Evolutionary conservation across 768 basidiomycete species (phyloP), one percentile per base, ranked within the genome.

Genomic region (Hygrophoropsis aurantiaca): DNA sequence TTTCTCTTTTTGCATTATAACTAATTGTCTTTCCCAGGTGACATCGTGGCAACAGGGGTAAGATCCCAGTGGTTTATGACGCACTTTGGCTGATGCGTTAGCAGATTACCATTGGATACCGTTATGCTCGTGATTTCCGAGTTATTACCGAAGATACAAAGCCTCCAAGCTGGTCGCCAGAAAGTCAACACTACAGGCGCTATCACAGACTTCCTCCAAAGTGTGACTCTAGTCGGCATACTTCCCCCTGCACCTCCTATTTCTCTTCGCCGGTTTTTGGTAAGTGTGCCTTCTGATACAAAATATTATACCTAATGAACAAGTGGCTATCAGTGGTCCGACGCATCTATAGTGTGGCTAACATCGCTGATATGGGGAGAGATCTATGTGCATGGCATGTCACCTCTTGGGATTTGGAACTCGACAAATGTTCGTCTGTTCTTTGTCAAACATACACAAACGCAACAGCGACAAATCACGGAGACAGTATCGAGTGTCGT

Each of bases 1-100:
- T n/a, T 39, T 33, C 32, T 38, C 46, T 8, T 34, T 32, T 37
- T 34, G 25, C 26, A 19, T 35, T 26, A 36, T 3, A 10, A 32
- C 13, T 49, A 10, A 8, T 38, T n/a, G 23, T 40, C 35, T 34
- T 16, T 37, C 18, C 10, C 48, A 89, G 88, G 87, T 93, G 4
- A 80, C 88, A 18, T 94, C 94, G 2, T 98, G 95, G 95, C 90
- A 95, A 57, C 91, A 94, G 77, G 94, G 94, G 92, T 91, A 55
- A 61, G 71, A 18, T 5, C 49, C 45, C 33, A 42, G 34, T 44
- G 41, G 40, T 13, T 18, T 44, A 15, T 42, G 35, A 6, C 7
- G 13, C 39, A 42, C n/a, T 30, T 18, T 23, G 38, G 50, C 41
- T 58, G 18, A 62, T 18, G 20, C 16, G 23, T 33, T 32, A 44